A percentile compares a stretch with the other conserved stretches of the same genome.
These are phyloP conservation scores for Catenaria anguillulae DNA, from an alignment of 371 early-diverging fungal genomes.

Conservation along the genomic window DNA sequence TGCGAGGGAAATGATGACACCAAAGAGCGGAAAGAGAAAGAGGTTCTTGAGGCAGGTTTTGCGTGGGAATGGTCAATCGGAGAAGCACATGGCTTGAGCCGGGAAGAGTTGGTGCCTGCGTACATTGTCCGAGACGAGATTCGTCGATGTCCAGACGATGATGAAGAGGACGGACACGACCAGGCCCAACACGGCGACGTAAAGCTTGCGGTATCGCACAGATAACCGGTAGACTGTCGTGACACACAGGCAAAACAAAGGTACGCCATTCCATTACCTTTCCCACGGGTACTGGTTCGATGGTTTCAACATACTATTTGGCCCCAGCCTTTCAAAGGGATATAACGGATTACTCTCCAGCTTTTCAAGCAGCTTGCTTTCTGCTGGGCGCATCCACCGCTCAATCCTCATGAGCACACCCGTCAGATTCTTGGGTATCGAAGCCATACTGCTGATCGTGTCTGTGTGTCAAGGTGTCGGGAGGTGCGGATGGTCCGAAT, in stretches of 20 bases:
- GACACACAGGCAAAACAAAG: too few relatives aligned
- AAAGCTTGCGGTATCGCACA: neutral
- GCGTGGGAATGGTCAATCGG: neutral
- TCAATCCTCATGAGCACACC: neutral
- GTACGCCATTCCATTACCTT: too few relatives aligned
- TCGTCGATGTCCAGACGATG: neutral
- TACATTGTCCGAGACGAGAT: constrained; percentile 2
- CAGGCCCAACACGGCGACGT: neutral
- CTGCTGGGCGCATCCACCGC: neutral
- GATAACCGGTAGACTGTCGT: neutral
- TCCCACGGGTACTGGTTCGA: too few relatives aligned
- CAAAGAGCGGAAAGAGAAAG: constrained; percentile 4
- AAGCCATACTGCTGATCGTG: neutral
- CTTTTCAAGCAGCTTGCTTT: neutral
- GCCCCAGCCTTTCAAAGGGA: neutral
- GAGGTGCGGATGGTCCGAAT: too few relatives aligned
- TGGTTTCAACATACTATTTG: neutral
- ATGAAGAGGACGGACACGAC: neutral
- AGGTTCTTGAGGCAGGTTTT: too few relatives aligned
- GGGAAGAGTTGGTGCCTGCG: neutral
- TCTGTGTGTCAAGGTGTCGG: too few relatives aligned
- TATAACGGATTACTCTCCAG: neutral
- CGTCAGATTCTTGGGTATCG: too few relatives aligned
- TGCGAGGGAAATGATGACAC: neutral
- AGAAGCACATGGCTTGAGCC: neutral